A percentile compares a stretch with the other conserved stretches of the same genome.
Conservation (phyloP, 1,284 basidiomycete genomes). For the Ceraceosorus guamensis region DNA sequence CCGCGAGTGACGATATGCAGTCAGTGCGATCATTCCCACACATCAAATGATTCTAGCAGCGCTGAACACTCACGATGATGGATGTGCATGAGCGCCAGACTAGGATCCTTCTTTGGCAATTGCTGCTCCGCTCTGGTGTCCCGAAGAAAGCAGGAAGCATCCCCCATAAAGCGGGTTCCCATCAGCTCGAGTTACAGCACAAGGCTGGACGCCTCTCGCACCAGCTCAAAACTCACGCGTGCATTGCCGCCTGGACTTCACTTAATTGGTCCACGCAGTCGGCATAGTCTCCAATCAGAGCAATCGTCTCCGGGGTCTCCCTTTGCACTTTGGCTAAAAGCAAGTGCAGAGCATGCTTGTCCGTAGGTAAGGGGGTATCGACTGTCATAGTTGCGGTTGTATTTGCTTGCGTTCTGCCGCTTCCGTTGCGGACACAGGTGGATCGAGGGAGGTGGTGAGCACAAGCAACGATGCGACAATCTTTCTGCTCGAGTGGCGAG, state of each 20-base stretch:
- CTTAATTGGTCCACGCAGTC: slow-evolving; percentile 55
- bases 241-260: slow-evolving; percentile 57
- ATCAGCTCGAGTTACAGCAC: too few species aligned
- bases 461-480: too few species aligned
- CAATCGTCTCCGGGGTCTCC: slow-evolving; percentile 66
- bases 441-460: too few species aligned
- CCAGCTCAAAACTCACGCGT: slow-evolving; percentile 36
- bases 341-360: slow-evolving; percentile 51
- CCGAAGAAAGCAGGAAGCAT: too few species aligned
- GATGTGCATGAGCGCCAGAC: slow-evolving; percentile 62
- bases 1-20: slow-evolving; percentile 4
- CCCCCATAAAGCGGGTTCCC: too few species aligned
- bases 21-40: slow-evolving; percentile 50
- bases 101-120: too few species aligned
- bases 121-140: too few species aligned
- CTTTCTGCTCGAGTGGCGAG: too few species aligned
- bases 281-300: slow-evolving; percentile 54
- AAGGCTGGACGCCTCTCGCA: neutral
- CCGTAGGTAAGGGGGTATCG: slow-evolving; percentile 9
- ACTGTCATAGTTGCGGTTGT: neutral
- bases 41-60: slow-evolving; percentile 29
- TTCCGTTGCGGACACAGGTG: too few species aligned
- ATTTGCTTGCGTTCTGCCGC: too few species aligned
- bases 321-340: slow-evolving; percentile 69
- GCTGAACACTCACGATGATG: slow-evolving; percentile 54